Evolutionary conservation across 768 basidiomycete genomes (phyloP).

Genomic region (Nidula microcarpa): DNA sequence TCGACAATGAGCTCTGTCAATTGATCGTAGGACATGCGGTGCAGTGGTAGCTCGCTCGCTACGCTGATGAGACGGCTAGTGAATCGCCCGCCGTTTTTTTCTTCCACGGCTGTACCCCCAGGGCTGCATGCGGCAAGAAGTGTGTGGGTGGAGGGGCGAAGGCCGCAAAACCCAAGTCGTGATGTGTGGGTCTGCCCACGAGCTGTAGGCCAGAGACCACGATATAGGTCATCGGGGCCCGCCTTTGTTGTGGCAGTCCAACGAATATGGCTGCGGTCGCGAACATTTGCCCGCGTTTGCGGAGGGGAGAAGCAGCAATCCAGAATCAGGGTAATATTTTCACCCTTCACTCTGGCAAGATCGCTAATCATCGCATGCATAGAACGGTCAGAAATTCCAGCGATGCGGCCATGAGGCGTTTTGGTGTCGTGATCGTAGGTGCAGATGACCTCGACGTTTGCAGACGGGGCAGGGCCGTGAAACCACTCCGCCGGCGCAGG

Average conservation of each 20-base stretch:
- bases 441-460: conserved; percentile 55
- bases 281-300: background rate
- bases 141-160: conserved; percentile 37
- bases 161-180: conserved; percentile 42
- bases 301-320: background rate
- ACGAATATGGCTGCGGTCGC: conserved; percentile 26
- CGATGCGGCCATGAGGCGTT: background rate
- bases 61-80: conserved; percentile 52
- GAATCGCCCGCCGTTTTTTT: conserved; percentile 61
- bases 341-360: background rate
- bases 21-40: conserved; percentile 46
- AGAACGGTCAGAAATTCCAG: background rate
- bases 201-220: conserved; percentile 51
- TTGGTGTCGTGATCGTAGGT: conserved; percentile 64
- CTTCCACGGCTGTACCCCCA: conserved; percentile 55
- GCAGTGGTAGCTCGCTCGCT: conserved; percentile 42
- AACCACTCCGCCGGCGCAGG: conserved; percentile 62
- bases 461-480: conserved; percentile 28
- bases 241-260: conserved; percentile 62
- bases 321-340: background rate
- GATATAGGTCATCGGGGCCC: conserved; percentile 49
- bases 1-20: conserved; percentile 41
- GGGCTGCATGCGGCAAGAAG: conserved; percentile 56
- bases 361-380: background rate
- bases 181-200: conserved; percentile 30